Evolutionary conservation across 73 alveolate species (phyloP), one percentile per base, ranked within the genome.

Genomic region (Symbiodinium pilosum): DNA sequence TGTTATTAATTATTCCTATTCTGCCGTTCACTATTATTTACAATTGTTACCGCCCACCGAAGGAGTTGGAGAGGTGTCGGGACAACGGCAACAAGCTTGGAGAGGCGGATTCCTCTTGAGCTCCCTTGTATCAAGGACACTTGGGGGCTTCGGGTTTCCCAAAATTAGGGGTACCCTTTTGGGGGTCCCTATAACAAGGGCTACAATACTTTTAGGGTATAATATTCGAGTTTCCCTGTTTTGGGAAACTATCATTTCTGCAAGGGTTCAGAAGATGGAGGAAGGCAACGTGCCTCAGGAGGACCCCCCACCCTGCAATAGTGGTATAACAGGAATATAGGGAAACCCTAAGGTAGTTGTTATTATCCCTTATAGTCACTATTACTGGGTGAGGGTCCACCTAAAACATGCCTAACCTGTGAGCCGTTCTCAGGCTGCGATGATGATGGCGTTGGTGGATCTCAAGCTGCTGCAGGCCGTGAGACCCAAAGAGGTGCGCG

Each of bases 391-490:
- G n/a, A n/a, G n/a, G n/a, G 77, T 56, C 32, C 77, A 56, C 28
- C 32, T 56, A 30, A 56, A 56, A 56, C 32, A 56, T 24, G 32
- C n/a, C n/a, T n/a, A n/a, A n/a, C n/a, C n/a, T n/a, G n/a, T n/a
- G n/a, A n/a, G n/a, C 36, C 39, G 84, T 38, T 34, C 20, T 6
- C 39, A 81, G 97, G 97, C 97, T 32, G 97, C 97, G 32, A 91
- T 91, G 97, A 91, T 91, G 97, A 91, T 91, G 97, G 47, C 97
- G 81, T 40, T 91, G 88, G 97, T 91, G 87, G 97, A 91, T n/a
- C 81, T 91, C 59, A 91, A 91, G 77, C 77, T 91, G 97, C 77
- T 91, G 52, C 97, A 91, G 81, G 97, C 97, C 30, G 97, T 91
- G 41, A 69, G 81, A 36, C 97, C 97, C 38, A 91, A 91, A 43